Percentiles rank a stretch among this genome's conserved stretches.
Evolutionary conservation across 345 rosid species (phyloP).

Genomic region (Gossypium herbaceum): DNA sequence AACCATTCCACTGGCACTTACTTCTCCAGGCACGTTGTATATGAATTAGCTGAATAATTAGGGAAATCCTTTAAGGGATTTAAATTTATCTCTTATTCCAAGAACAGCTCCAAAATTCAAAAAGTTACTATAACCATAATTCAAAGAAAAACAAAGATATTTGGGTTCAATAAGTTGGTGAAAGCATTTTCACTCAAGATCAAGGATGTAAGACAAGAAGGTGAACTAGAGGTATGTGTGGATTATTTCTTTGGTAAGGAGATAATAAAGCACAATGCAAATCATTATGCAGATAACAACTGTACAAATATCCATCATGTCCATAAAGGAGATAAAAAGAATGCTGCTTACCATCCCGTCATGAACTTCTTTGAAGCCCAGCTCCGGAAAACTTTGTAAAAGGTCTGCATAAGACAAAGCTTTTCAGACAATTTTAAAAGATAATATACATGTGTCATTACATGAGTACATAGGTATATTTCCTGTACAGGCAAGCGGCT

Average conservation of each 20-base stretch:
- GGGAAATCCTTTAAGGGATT: background rate
- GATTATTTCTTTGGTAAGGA: background rate
- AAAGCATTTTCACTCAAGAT: conserved; percentile 2
- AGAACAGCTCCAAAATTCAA: background rate
- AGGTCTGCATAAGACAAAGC: conserved; percentile 47
- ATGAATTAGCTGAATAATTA: background rate
- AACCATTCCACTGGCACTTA: background rate
- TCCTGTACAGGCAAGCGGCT: background rate
- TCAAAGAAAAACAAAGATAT: background rate
- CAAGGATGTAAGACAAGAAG: background rate
- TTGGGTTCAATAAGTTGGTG: background rate
- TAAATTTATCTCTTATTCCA: background rate
- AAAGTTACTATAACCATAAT: background rate
- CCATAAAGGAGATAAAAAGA: conserved; percentile 15
- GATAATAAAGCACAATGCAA: background rate
- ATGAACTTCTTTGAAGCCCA: conserved; percentile 99
- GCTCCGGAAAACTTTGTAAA: conserved; percentile 83
- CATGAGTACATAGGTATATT: background rate
- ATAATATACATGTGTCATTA: background rate
- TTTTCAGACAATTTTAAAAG: background rate
- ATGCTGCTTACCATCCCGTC: conserved; percentile 77
- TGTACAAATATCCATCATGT: background rate
- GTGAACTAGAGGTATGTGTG: background rate
- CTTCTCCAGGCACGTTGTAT: background rate
- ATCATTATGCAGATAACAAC: background rate